Conservation (phyloP, 176 grass and related monocot genomes). For the Coix lacrymajobi region DNA sequence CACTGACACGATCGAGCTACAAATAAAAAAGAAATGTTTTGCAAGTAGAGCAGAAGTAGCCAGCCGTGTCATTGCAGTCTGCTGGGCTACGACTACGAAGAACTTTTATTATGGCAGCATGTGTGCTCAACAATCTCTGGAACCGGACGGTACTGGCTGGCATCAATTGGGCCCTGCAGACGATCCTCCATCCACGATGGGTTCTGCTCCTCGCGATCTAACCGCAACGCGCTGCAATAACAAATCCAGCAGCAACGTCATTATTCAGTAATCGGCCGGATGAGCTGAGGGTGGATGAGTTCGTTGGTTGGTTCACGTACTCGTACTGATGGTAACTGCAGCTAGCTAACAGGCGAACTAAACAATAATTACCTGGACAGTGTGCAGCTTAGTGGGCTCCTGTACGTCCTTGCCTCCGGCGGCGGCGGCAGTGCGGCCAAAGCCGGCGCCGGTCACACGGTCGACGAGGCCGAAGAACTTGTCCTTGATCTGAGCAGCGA, state of each 20-base stretch:
- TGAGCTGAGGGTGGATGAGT: too few relatives aligned
- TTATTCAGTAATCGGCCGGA: neutral
- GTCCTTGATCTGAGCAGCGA: slow-evolving; percentile 36
- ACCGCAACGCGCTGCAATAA: neutral
- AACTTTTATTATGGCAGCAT: neutral
- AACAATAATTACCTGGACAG: neutral
- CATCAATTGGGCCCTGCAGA: neutral
- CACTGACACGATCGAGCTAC: neutral
- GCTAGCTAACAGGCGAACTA: neutral
- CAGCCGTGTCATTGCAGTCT: neutral
- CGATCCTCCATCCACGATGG: neutral
- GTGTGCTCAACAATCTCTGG: neutral
- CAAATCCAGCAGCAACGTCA: neutral
- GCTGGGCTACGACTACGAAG: neutral
- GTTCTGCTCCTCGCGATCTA: neutral
- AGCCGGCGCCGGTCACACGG: slow-evolving; percentile 22
- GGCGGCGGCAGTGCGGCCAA: neutral
- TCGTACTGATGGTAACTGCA: too few relatives aligned
- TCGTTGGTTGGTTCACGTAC: neutral
- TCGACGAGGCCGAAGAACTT: slow-evolving; percentile 17
- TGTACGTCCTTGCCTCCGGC: neutral
- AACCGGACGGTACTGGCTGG: too few relatives aligned
- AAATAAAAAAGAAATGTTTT: too few relatives aligned
- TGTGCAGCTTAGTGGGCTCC: neutral
- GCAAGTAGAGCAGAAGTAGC: neutral